Base-by-base conservation (phyloP, 192 early-diverging fungal species). In the Backusella liffmaniae region DNA sequence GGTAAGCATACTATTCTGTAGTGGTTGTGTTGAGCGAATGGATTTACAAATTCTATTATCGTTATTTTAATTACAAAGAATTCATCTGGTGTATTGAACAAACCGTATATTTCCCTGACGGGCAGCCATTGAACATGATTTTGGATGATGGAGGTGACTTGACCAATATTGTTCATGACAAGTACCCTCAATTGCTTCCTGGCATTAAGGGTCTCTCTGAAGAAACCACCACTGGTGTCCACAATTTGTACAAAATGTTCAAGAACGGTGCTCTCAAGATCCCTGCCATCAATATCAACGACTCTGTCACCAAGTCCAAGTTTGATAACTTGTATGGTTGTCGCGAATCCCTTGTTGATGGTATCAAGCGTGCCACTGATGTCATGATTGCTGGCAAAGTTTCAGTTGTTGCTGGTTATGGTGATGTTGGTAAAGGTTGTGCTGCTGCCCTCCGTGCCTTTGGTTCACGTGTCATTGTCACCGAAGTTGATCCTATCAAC, bases 331-430 rank as follows among this genome's bases (percentile, higher is more conserved):
- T 99, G 82, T 99, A 99, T 89, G 97, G 96, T 77, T 99, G 97
- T 93, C 94, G 97, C 83, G 97, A 99, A 90, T 97, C 96, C 49
- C 90, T 99, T 79, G 94, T 99, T 76, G 97, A 99, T 88, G 97
- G 97, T 83, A 99, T 97, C 92, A 99, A 98, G 96, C 93, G 97
- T 84, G 96, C 96, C 80, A 99, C 97, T 83, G 97, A 99, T 82
- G 97, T 99, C 81, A 97, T 98, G 96, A 99, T 99, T 86, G 97
- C 97, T 80, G 97, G 97, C 75, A 98, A 99, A 92, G 94, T 99
- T 66, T 90, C 95, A 69, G 93, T 98, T 73, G 96, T 98, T 79
- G 96, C 96, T 82, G 96, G 97, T 84, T 99, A 98, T 93, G 96
- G 97, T 88, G 97, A 99, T 88, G 97, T 99, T 83, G 97, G 97